Evolutionary conservation across 2,329 filamentous ascomycete species (phyloP), one percentile per base, ranked within the genome.

Genomic region (Aspergillus neoniger): DNA sequence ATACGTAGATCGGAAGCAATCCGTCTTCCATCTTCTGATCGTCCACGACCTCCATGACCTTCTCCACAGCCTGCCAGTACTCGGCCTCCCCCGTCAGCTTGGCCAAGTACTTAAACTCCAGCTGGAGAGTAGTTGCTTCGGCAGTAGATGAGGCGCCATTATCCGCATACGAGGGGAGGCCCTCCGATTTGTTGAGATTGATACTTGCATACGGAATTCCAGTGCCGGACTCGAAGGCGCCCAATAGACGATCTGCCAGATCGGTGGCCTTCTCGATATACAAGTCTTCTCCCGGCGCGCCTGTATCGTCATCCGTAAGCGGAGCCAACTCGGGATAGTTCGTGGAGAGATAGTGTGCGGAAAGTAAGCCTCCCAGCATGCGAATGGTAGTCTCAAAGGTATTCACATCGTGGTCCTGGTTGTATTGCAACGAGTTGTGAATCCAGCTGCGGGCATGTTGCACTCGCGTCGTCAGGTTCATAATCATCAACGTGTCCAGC

Each of bases 351-450:
- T 98, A 98, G 75, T 99, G 92, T 9, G 95, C 95, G 1, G 93
- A 93, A 36, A 99, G 82, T 44, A 99, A 82, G 10, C 95, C 95
- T 15, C 95, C 95, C 53, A 99, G 82, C 93, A 98, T 98, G 55
- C 95, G 90, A 69, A 98, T 98, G 0, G 94, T 98, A 7, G 94
- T 98, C 80, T 99, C 95, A 69, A 98, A 99, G 0, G 92, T 97
- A 76, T 92, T 98, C 58, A 99, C 94, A 74, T 97, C 92, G 74
- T 97, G 92, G 70, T 97, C 85, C 76, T 96, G 92, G 62, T 97
- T 88, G 79, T 96, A 98, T 10, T 88, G 88, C 64, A 98, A 78
- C 7, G 88, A 88, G 4, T 87, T 88, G 1, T 91, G 84, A 51
- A 99, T 87, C 95, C 95, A 99, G 72, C 96, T 86, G 58, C 94